Evolutionary conservation across 139 green algal species (phyloP).

Genomic region (Zygnema cylindricum): DNA sequence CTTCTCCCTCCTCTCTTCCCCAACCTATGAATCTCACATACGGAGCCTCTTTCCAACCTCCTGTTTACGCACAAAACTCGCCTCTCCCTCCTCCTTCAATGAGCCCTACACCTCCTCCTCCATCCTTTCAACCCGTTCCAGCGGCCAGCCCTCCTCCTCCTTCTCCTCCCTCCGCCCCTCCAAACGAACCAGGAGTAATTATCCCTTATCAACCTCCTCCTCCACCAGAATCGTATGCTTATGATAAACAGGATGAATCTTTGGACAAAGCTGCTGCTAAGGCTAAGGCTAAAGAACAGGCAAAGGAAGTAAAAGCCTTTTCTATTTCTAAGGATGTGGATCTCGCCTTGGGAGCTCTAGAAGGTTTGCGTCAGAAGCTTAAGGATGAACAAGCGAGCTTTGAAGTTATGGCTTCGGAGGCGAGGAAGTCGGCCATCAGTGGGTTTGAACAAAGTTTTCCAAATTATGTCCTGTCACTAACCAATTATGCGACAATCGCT

Average conservation of each 20-base stretch:
- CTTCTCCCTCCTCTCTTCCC: no score
- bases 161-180: no score
- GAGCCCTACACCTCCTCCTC: not conserved
- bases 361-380: not conserved
- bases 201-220: not conserved
- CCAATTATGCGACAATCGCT: not conserved
- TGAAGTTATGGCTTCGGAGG: constrained; percentile 3
- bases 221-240: not conserved
- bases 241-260: not conserved
- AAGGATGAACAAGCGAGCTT: constrained; percentile 13
- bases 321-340: not conserved
- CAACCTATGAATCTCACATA: no score
- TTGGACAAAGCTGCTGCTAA: not conserved
- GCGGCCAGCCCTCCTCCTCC: not conserved
- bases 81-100: not conserved
- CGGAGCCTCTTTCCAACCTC: no score
- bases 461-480: not conserved
- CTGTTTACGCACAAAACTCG: no score
- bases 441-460: constrained; percentile 14
- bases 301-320: constrained; percentile 17
- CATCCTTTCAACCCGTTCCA: not conserved
- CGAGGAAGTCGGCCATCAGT: not conserved
- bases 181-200: not conserved
- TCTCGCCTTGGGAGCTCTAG: not conserved
- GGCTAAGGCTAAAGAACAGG: constrained; percentile 22